Evolutionary conservation across 2,329 filamentous ascomycete genomes (phyloP), one percentile per base, ranked within the genome.

Genomic region (Xylariaceae sp.): DNA sequence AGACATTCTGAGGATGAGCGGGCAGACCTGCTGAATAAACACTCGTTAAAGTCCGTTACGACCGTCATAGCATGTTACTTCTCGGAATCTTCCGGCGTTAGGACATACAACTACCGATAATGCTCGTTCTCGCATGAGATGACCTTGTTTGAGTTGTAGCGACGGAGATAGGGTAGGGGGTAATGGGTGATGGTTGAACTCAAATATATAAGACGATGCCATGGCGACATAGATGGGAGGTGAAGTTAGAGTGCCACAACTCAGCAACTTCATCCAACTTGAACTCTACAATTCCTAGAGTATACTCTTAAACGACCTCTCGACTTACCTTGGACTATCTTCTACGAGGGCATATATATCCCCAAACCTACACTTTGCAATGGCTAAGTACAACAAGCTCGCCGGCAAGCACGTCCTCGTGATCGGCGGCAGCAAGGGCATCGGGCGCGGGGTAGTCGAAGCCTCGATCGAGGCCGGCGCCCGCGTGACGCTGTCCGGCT

Each of bases 371-470:
- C 4, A 26, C 23, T 9, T 26, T 50, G 46, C 40, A 49, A 70
- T 70, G 67, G 59, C 66, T 44, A 70, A 69, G 44, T 68, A 63
- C 59, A 70, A 69, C 64, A 70, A 70, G 43, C 67, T 71, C 50
- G 65, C 61, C 4, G 65, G 62, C 40, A 68, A 68, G 59, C 68
- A 71, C 56, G 56, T 71, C 41, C 59, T 69, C 63, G 64, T 70
- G 20, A 67, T 71, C 59, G 69, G 68, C 48, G 69, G 67, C 10
- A 58, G 52, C 40, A 60, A 48, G 19, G 68, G 67, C 14, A 69
- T 71, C 52, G 68, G 68, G 21, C 67, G 66, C 2, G 68, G 63
- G 16, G 62, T 69, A 1, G 67, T 65, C 9, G 66, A 69, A 18
- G 66, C 59, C 0, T 48, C 65, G 7, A 44, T 70, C 49, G 66